Conservation (phyloP, 2,329 filamentous ascomycete genomes). For the Scorias spongiosa region DNA sequence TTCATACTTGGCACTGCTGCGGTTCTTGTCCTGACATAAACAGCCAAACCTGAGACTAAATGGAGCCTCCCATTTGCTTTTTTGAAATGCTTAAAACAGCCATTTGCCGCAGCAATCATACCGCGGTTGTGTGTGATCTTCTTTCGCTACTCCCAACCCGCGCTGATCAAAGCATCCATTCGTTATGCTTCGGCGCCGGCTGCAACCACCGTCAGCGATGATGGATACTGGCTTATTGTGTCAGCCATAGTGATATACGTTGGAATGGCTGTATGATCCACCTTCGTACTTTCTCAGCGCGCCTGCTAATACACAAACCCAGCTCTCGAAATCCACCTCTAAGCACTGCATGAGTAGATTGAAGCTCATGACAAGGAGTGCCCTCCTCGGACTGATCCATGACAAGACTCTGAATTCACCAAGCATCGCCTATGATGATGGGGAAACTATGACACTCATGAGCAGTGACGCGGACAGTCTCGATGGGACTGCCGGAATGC, state of each 20-base stretch:
- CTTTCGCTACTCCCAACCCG: slow-evolving; percentile 1
- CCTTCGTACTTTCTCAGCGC: not conserved
- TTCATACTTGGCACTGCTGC: not conserved
- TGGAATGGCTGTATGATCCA: not conserved
- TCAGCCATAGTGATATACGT: not conserved
- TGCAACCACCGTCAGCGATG: not conserved
- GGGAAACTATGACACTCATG: not conserved
- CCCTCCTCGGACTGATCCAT: slow-evolving; percentile 1
- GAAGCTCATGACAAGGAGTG: slow-evolving; percentile 1
- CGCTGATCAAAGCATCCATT: not conserved
- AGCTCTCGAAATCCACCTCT: not conserved
- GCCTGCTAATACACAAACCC: not conserved
- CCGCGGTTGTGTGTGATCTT: not conserved
- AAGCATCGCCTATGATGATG: not conserved
- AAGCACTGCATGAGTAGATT: not conserved
- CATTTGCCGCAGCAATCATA: slow-evolving; percentile 1
- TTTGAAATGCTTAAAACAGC: not conserved
- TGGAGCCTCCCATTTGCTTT: not conserved
- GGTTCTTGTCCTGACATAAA: not conserved
- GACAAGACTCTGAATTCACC: slow-evolving; percentile 1
- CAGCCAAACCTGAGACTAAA: not conserved
- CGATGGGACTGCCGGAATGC: slow-evolving; percentile 1
- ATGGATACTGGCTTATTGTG: not conserved
- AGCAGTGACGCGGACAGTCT: slow-evolving; percentile 3
- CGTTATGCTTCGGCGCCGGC: not conserved